Percentiles rank a stretch among this genome's conserved stretches.
Evolutionary conservation across 495 filamentous ascomycete genomes (phyloP).

Genomic region (Ramalina peruviana): DNA sequence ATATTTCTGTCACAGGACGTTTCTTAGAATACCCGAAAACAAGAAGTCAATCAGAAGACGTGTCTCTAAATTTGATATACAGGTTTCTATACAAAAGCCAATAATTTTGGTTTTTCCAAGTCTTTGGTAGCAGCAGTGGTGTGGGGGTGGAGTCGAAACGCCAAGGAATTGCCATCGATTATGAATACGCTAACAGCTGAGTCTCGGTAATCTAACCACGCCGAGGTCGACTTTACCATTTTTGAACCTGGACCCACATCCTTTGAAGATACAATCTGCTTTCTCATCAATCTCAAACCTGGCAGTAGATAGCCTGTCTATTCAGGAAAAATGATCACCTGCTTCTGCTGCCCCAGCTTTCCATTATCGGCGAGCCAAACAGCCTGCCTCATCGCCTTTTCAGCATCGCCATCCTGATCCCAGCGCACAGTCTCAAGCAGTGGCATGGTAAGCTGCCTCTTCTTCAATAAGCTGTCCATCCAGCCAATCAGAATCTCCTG

Average conservation of each 20-base stretch:
- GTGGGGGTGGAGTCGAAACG: neutral
- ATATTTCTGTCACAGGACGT: too few relatives aligned
- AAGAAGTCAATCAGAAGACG: too few relatives aligned
- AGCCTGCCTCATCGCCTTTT: neutral
- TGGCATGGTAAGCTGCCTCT: neutral
- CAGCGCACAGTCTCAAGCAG: neutral
- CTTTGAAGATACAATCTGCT: neutral
- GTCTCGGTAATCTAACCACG: neutral
- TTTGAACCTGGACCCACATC: neutral
- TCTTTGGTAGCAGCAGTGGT: too few relatives aligned
- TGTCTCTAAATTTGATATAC: too few relatives aligned
- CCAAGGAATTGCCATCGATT: neutral
- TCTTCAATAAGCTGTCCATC: neutral
- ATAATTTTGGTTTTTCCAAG: too few relatives aligned
- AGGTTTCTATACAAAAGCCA: too few relatives aligned
- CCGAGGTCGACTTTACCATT: neutral
- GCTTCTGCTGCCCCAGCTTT: neutral
- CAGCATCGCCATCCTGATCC: neutral
- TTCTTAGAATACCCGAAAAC: too few relatives aligned
- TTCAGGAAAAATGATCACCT: neutral
- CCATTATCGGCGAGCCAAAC: neutral
- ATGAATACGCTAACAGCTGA: neutral
- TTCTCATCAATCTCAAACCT: neutral
- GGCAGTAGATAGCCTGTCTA: neutral
- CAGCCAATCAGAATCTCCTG: neutral